These are phyloP conservation scores for Eudorina sp. DNA, from an alignment of 139 green algal genomes.

Conservation along the genomic window DNA sequence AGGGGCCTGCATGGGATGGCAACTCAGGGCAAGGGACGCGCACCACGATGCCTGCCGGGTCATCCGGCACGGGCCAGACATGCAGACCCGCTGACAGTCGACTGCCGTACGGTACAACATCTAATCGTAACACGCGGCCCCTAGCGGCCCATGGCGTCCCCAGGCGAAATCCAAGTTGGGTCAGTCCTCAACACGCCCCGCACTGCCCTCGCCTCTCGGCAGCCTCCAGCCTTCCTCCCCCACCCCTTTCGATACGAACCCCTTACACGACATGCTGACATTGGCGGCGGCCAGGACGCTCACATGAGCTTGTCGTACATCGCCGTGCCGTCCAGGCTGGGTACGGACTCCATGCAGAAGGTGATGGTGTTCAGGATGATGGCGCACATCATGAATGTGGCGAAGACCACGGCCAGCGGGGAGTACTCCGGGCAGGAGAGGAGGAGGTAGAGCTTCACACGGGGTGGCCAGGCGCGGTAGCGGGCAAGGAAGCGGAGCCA, in stretches of 20 bases:
- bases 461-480: slow-evolving; percentile 3
- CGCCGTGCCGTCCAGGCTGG: not conserved
- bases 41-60: too few species aligned
- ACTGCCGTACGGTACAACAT: too few species aligned
- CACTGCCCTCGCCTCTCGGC: not conserved
- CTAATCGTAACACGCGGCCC: too few species aligned
- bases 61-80: too few species aligned
- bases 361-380: slow-evolving; percentile 46
- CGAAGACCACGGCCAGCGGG: not conserved
- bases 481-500: not conserved
- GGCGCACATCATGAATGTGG: slow-evolving; percentile 7
- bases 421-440: slow-evolving; percentile 42
- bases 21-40: not conserved
- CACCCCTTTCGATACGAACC: not conserved
- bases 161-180: too few species aligned
- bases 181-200: not conserved
- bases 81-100: too few species aligned
- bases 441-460: slow-evolving; percentile 12
- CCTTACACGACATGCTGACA: not conserved
- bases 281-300: not conserved
- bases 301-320: slow-evolving; percentile 44
- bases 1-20: not conserved
- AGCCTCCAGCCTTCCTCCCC: too few species aligned
- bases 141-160: too few species aligned
- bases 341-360: slow-evolving; percentile 45